Evolutionary conservation across 2,329 filamentous ascomycete genomes (phyloP), one percentile per base, ranked within the genome.

Genomic region (Orbilia ellipsospora): DNA sequence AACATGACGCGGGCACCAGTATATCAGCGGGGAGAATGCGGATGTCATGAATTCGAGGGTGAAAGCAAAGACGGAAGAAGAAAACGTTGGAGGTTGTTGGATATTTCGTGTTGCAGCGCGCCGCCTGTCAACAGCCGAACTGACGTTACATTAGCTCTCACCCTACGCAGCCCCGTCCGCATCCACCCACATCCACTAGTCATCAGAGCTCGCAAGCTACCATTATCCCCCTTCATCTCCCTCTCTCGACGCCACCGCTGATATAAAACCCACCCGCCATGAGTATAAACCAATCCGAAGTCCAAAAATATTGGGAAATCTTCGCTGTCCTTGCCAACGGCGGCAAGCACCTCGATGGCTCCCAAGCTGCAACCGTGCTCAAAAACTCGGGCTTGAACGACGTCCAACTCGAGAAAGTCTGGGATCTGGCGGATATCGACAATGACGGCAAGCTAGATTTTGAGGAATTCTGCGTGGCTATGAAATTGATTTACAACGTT

Each of bases 401-500:
- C 82, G 88, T 90, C 81, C 94, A 99, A 84, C 90, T 99, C n/a
- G 95, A 98, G 84, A 88, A 90, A 80, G 92, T 99, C 77, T 99
- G 95, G 95, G 95, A 99, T 81, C 87, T 99, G 77, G 93, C 95
- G 72, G 95, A 99, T 82, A 93, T 99, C 77, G 95, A 99, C 83
- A 94, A 94, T 80, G 95, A 99, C 85, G 95, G 95, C 77, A 96
- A 96, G 83, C 86, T 99, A 65, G 95, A 99, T 84, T 99, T 99
- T 85, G 95, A 99, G 84, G 95, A 99, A 86, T 99, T 99, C 83
- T 99, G 95, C 83, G 95, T 99, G 72, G 95, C 94, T 45, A 99
- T 99, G 95, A 89, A 95, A 81, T 85, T 99, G 81, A 97, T 98
- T 80, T 99, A 98, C 83, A 95, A 99, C 82, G 85, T 98, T 78